These are phyloP conservation scores for Nicotiana knightiana DNA, from an alignment of 257 asterid genomes.

Conservation along the genomic window DNA sequence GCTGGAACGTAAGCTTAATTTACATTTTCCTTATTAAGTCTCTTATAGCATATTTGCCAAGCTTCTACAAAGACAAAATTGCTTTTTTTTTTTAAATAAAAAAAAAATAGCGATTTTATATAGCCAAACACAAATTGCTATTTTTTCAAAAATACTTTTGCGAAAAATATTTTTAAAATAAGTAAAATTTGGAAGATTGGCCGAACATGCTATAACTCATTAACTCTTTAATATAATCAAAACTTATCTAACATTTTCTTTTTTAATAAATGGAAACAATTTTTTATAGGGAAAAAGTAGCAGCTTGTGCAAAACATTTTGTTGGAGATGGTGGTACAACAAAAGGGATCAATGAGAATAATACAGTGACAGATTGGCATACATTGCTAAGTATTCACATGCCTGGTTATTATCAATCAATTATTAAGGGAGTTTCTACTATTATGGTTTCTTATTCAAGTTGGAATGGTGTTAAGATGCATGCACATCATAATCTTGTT, in stretches of 20 bases:
- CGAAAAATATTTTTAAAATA: too few species aligned
- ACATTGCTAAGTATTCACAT: conserved; percentile 38
- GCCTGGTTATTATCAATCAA: conserved; percentile 35
- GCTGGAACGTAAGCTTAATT: conserved; percentile 39
- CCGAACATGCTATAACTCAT: too few species aligned
- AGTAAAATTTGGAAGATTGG: too few species aligned
- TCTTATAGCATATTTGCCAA: too few species aligned
- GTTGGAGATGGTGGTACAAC: conserved; percentile 50
- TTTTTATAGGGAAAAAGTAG: conserved; percentile 26
- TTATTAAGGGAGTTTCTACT: conserved; percentile 42
- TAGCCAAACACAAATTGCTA: too few species aligned
- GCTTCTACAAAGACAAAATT: too few species aligned
- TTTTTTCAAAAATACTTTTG: too few species aligned
- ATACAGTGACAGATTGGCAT: conserved; percentile 34
- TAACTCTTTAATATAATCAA: too few species aligned
- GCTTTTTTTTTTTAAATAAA: accelerated
- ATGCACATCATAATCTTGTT: conserved; percentile 30
- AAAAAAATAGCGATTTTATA: too few species aligned
- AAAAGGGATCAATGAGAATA: conserved; percentile 35
- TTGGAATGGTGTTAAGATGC: conserved; percentile 43
- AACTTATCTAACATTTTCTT: not conserved
- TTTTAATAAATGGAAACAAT: not conserved
- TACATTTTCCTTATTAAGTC: not conserved
- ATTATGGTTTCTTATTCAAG: conserved; percentile 51
- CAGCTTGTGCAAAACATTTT: conserved; percentile 41